Base-by-base conservation (phyloP, 2,329 filamentous ascomycete species). In the Colletotrichum truncatum region DNA sequence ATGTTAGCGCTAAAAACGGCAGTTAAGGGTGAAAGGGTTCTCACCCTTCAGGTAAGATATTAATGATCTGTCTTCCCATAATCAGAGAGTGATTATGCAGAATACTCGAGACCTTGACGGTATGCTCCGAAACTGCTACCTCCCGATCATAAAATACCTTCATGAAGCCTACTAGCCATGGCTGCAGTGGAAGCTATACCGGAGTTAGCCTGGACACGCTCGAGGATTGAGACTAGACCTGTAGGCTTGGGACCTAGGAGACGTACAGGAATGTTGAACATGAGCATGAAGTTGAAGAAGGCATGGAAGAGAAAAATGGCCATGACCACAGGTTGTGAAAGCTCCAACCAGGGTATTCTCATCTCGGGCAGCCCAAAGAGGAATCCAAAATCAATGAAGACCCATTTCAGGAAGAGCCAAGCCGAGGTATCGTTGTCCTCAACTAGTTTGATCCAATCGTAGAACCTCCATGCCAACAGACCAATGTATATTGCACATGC, bases 271-370 rank as follows among this genome's bases (percentile, higher is more conserved):
- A 98, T 91, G 69, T 93, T 91, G 77, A 97, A 97, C 94, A 98
- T 98, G 71, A 98, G 81, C 82, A 97, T 90, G 71, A 90, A 91
- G 81, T 98, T 93, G 55, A 92, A 77, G 2, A 91, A 74, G 3
- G 91, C 85, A 76, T 98, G 94, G 4, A 85, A 70, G 48, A 92
- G 77, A 73, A 96, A 97, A 21, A 94, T 80, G 30, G 87, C 82
- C 41, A 91, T 86, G 57, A 93, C 91, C 1, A 89, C 89, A 34
- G 87, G 85, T 73, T 93, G 92, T 43, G 93, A 93, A 82, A 95
- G 93, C 82, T 98, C 94, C 64, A 99, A 84, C 97, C 96, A 99
- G 64, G 96, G 96, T 85, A 99, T 97, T 76, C 93, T 89, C 72
- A 99, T 78, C 70, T 92, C 87, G 16, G 97, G 95, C 57, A 99